These are phyloP conservation scores for Phytophthora agathidicida DNA, from an alignment of 352 stramenopile species.

Conservation along the genomic window DNA sequence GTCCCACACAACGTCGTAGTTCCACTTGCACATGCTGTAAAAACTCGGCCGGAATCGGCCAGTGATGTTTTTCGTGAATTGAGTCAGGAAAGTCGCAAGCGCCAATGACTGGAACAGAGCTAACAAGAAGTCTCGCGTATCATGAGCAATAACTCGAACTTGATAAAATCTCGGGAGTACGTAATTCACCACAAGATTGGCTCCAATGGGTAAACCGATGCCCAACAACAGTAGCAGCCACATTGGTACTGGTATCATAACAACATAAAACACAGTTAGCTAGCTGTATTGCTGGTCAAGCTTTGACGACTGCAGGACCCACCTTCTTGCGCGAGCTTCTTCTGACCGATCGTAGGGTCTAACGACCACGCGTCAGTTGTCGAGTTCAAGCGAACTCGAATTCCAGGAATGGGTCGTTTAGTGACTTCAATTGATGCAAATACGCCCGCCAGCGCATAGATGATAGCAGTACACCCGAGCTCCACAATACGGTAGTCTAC, in stretches of 20 bases:
- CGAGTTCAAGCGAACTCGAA: constrained; percentile 43
- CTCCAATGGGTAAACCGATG: constrained; percentile 36
- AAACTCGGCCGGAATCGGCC: constrained; percentile 74
- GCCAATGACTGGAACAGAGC: constrained; percentile 49
- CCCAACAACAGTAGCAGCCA: constrained; percentile 33
- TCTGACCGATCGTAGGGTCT: constrained; percentile 45
- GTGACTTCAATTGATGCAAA: constrained; percentile 54
- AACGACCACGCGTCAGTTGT: constrained; percentile 43
- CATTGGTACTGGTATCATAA: constrained; percentile 46
- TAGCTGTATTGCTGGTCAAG: too few species aligned
- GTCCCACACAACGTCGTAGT: constrained; percentile 62
- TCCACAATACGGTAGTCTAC: constrained; percentile 48
- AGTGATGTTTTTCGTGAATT: constrained; percentile 72
- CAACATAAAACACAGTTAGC: neutral
- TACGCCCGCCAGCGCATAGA: constrained; percentile 44
- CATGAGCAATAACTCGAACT: constrained; percentile 53
- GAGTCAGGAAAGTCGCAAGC: constrained; percentile 54
- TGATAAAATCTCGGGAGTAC: constrained; percentile 47
- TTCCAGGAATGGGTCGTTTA: constrained; percentile 43
- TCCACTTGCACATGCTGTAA: constrained; percentile 77
- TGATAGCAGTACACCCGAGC: constrained; percentile 45
- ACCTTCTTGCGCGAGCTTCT: constrained; percentile 40
- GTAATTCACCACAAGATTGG: constrained; percentile 58
- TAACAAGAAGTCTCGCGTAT: constrained; percentile 75
- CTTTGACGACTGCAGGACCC: too few species aligned